phyloP scores from a whole-genome alignment of 2,329 filamentous ascomycete species.

The Colletotrichum spinosum region DNA sequence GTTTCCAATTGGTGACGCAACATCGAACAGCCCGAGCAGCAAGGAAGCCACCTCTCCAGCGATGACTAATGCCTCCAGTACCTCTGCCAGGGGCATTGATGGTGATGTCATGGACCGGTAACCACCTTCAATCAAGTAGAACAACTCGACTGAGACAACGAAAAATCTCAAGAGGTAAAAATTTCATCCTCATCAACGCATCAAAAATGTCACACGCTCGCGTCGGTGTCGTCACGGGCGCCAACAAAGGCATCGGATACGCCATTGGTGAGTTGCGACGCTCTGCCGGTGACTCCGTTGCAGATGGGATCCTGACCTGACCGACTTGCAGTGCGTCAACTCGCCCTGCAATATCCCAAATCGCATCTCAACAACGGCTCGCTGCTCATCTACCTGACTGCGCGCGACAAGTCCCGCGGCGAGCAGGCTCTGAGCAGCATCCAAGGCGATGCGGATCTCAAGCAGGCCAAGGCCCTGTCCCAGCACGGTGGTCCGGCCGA shows the following conservation, averaged over 20 bases:
- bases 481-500: conserved; percentile 55
- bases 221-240: conserved; percentile 65
- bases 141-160: no score
- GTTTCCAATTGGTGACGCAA: background rate
- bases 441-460: conserved; percentile 55
- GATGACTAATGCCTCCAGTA: background rate
- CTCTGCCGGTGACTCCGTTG: background rate
- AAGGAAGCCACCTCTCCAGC: background rate
- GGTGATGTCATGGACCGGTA: conserved; percentile 1
- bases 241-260: conserved; percentile 57
- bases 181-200: background rate
- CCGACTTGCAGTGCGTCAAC: conserved; percentile 56
- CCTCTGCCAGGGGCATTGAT: background rate
- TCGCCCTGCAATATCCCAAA: conserved; percentile 64
- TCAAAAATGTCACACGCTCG: conserved; percentile 44
- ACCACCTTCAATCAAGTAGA: background rate
- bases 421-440: conserved; percentile 58
- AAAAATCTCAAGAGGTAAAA: no score
- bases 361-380: conserved; percentile 59
- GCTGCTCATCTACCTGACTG: conserved; percentile 65
- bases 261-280: conserved; percentile 31
- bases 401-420: conserved; percentile 59
- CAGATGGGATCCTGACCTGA: background rate
- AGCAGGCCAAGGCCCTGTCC: conserved; percentile 57
- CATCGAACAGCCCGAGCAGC: background rate